Evolutionary conservation across 116 monocot species (phyloP).

Genomic region (Zostera marina): DNA sequence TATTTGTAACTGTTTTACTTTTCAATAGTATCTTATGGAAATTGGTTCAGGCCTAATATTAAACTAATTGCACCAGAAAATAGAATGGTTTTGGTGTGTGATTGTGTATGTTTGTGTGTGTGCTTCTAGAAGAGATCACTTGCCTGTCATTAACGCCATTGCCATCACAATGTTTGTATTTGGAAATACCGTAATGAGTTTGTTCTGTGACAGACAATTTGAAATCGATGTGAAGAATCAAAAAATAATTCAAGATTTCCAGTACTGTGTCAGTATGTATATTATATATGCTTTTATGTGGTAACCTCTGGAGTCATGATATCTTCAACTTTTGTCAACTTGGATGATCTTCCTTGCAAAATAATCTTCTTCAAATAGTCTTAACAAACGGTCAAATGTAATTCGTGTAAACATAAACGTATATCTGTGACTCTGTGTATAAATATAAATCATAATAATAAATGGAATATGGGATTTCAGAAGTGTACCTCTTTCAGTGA

Average conservation of each 20-base stretch:
- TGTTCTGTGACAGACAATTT: slow-evolving; percentile 18
- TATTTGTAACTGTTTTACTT: background rate
- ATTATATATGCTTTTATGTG: too few relatives aligned
- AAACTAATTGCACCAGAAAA: too few relatives aligned
- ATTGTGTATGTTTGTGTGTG: too few relatives aligned
- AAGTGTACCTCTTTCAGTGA: slow-evolving; percentile 58
- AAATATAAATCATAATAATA: background rate
- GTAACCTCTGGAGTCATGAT: slow-evolving; percentile 57
- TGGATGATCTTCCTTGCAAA: slow-evolving; percentile 43
- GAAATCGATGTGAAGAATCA: background rate
- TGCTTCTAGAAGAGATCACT: background rate
- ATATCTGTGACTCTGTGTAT: background rate
- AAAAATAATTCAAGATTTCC: background rate
- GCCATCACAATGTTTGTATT: slow-evolving; percentile 51
- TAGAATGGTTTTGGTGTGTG: too few relatives aligned
- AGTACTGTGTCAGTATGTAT: too few relatives aligned
- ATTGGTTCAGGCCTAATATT: too few relatives aligned
- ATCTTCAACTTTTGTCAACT: slow-evolving; percentile 35
- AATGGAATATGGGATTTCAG: background rate
- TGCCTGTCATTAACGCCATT: slow-evolving; percentile 65
- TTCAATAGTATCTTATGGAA: background rate
- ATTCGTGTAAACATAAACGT: too few relatives aligned
- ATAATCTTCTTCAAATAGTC: slow-evolving; percentile 49
- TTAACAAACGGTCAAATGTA: background rate
- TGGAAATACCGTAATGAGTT: slow-evolving; percentile 33